phyloP scores from a whole-genome alignment of 2,329 filamentous ascomycete species.

The Colletotrichum chrysophilum region DNA sequence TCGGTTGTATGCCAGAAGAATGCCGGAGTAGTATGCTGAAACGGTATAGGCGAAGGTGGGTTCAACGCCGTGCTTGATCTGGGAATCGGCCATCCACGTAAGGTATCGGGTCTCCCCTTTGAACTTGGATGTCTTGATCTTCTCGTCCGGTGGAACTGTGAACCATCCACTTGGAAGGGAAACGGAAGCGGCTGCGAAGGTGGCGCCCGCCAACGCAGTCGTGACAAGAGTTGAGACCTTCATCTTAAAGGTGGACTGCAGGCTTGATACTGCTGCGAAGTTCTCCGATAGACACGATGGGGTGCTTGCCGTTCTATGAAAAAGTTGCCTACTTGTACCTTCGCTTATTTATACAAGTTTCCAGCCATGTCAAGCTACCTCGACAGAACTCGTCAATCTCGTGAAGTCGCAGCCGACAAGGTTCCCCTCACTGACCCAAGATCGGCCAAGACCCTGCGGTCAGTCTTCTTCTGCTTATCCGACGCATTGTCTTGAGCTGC shows the following conservation, averaged over 20 bases:
- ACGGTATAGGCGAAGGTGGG: conserved; percentile 29
- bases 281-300: neutral
- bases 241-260: neutral
- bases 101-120: conserved; percentile 22
- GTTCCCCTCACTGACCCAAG: conserved; percentile 12
- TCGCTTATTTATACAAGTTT: neutral
- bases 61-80: conserved; percentile 30
- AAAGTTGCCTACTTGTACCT: neutral
- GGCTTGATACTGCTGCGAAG: neutral
- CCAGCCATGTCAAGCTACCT: neutral
- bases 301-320: neutral
- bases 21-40: conserved; percentile 31
- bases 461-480: neutral
- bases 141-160: conserved; percentile 10
- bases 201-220: neutral
- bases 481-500: neutral
- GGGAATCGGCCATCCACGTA: conserved; percentile 32
- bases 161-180: conserved; percentile 20
- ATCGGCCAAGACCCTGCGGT: neutral
- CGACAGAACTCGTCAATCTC: neutral
- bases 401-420: neutral
- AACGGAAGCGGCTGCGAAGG: neutral
- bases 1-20: conserved; percentile 25
- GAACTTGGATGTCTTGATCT: conserved; percentile 12
- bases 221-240: neutral